Conservation (phyloP, 1,284 basidiomycete genomes). For the Puccinia brachypodii region DNA sequence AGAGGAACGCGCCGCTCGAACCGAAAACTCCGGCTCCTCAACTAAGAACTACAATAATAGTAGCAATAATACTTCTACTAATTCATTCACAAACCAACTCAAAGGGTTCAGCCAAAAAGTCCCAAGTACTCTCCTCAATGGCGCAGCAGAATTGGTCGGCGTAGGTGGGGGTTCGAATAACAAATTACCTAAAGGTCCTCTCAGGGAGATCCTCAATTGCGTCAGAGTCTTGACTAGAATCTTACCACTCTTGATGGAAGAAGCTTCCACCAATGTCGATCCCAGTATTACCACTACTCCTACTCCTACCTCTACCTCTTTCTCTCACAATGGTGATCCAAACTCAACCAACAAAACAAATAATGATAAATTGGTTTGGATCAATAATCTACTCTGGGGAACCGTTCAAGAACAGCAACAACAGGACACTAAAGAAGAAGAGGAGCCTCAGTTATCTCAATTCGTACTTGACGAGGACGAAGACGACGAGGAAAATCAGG, state of each 20-base stretch:
- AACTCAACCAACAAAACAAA: background rate
- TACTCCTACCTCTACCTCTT: background rate
- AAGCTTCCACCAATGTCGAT: slow-evolving; percentile 11
- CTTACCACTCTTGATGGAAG: slow-evolving; percentile 32
- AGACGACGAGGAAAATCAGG: slow-evolving; percentile 19
- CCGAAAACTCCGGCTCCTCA: background rate
- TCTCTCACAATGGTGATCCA: background rate
- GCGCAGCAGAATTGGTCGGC: slow-evolving; percentile 35
- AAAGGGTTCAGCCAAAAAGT: slow-evolving; percentile 42
- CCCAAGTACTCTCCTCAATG: slow-evolving; percentile 20
- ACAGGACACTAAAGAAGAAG: background rate
- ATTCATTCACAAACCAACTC: slow-evolving; percentile 30
- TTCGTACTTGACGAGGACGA: slow-evolving; percentile 47
- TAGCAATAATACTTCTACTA: background rate
- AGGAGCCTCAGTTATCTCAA: slow-evolving; percentile 12
- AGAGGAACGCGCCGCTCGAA: background rate
- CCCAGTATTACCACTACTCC: background rate
- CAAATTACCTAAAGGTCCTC: slow-evolving; percentile 34
- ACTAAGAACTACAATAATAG: background rate
- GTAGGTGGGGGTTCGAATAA: slow-evolving; percentile 25
- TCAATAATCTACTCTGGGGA: slow-evolving; percentile 34
- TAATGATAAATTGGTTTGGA: slow-evolving; percentile 26
- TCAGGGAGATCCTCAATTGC: slow-evolving; percentile 44
- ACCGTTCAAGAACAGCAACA: background rate
- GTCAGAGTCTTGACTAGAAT: slow-evolving; percentile 43